These are phyloP conservation scores for Wallacemonas rigidus DNA, from an alignment of 208 protist species.

Conservation along the genomic window DNA sequence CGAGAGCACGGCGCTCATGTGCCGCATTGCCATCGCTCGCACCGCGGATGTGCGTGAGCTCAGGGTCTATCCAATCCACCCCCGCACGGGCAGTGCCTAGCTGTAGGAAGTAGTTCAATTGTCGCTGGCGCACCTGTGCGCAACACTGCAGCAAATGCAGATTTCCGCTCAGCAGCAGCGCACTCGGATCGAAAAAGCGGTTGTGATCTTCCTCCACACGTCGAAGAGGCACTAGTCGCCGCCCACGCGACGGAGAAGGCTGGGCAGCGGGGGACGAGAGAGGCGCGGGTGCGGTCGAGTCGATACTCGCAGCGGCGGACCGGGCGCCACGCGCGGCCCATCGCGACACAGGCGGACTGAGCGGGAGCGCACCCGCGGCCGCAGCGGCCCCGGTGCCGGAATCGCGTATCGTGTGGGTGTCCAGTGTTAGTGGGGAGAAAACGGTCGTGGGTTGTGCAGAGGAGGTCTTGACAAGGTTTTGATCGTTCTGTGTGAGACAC, in stretches of 20 bases:
- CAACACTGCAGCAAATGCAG: neutral
- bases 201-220: neutral
- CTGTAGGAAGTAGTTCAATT: neutral
- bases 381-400: too few species aligned
- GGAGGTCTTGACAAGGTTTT: too few species aligned
- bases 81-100: neutral
- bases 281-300: too few species aligned
- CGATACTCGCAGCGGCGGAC: too few species aligned
- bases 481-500: too few species aligned
- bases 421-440: too few species aligned
- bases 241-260: neutral
- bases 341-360: too few species aligned
- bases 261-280: too few species aligned
- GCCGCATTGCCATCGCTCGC: neutral
- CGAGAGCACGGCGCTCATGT: neutral
- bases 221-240: neutral
- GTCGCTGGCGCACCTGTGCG: neutral
- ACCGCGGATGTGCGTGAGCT: neutral
- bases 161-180: neutral
- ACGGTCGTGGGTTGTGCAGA: too few species aligned
- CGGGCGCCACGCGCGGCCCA: too few species aligned
- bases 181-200: conserved; percentile 10
- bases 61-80: neutral
- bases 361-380: too few species aligned
- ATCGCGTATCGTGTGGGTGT: too few species aligned